These are phyloP conservation scores for Apiospora kogelbergensis DNA, from an alignment of 2,329 filamentous ascomycete genomes.

Conservation along the genomic window DNA sequence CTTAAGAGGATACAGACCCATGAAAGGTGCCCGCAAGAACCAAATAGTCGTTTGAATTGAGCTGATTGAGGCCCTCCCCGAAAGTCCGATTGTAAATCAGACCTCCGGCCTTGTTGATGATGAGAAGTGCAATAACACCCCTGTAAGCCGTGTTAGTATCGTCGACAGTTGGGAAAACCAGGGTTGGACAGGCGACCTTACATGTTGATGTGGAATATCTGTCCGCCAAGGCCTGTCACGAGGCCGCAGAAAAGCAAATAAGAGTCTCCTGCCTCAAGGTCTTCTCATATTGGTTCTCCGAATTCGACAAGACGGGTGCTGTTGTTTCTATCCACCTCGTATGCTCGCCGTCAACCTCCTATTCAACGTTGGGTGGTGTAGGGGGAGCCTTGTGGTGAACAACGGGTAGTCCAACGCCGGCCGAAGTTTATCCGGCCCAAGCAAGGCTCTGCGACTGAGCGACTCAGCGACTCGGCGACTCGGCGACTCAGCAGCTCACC, in stretches of 20 bases:
- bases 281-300: neutral
- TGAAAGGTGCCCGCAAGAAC: constrained; percentile 97
- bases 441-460: no score
- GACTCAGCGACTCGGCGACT: no score
- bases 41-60: constrained; percentile 94
- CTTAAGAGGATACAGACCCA: constrained; percentile 58
- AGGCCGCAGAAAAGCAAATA: neutral
- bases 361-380: neutral
- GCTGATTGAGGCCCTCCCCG: constrained; percentile 79
- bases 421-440: neutral
- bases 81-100: constrained; percentile 96
- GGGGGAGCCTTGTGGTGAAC: neutral
- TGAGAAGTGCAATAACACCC: constrained; percentile 92
- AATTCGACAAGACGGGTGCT: neutral
- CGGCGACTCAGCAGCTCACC: no score
- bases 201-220: constrained; percentile 2
- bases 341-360: neutral
- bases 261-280: neutral
- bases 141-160: constrained; percentile 44
- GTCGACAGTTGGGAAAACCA: neutral
- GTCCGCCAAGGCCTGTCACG: neutral
- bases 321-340: neutral
- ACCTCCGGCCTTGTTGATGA: constrained; percentile 98
- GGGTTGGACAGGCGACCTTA: neutral
- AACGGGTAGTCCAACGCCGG: neutral